phyloP scores from a whole-genome alignment of 495 filamentous ascomycete genomes.

The Podospora australis region DNA sequence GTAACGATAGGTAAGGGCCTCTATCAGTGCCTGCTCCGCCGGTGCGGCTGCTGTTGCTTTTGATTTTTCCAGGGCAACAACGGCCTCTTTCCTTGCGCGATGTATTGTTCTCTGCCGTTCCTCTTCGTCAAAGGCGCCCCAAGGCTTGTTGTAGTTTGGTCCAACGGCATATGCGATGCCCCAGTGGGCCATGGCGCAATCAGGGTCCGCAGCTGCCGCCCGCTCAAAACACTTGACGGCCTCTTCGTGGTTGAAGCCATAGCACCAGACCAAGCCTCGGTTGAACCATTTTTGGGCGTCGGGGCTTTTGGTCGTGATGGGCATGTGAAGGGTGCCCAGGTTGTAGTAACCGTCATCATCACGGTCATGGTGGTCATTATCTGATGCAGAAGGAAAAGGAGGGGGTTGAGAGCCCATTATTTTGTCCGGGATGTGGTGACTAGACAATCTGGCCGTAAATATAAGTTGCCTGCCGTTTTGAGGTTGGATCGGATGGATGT shows the following conservation, averaged over 20 bases:
- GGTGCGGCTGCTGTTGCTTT: slow-evolving; percentile 21
- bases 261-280: slow-evolving; percentile 57
- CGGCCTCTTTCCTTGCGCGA: slow-evolving; percentile 38
- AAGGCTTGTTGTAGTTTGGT: slow-evolving; percentile 71
- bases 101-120: slow-evolving; percentile 45
- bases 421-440: neutral
- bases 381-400: neutral
- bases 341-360: slow-evolving; percentile 42
- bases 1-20: slow-evolving; percentile 51
- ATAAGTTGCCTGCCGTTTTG: neutral
- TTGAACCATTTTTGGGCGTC: slow-evolving; percentile 55
- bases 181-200: slow-evolving; percentile 61
- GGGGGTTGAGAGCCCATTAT: neutral
- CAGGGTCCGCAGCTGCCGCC: slow-evolving; percentile 45
- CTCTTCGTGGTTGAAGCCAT: slow-evolving; percentile 62
- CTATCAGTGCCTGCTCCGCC: slow-evolving; percentile 51
- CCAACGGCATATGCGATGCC: slow-evolving; percentile 59
- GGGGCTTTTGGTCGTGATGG: slow-evolving; percentile 36
- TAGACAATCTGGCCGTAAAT: neutral
- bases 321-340: slow-evolving; percentile 48
- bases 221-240: slow-evolving; percentile 53
- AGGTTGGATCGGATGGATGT: neutral
- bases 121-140: slow-evolving; percentile 56
- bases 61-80: slow-evolving; percentile 35
- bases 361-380: neutral